Percentiles rank a stretch among this genome's conserved stretches.
These are phyloP conservation scores for Protostelium mycophagum DNA, from an alignment of 78 protist species.

Conservation along the genomic window DNA sequence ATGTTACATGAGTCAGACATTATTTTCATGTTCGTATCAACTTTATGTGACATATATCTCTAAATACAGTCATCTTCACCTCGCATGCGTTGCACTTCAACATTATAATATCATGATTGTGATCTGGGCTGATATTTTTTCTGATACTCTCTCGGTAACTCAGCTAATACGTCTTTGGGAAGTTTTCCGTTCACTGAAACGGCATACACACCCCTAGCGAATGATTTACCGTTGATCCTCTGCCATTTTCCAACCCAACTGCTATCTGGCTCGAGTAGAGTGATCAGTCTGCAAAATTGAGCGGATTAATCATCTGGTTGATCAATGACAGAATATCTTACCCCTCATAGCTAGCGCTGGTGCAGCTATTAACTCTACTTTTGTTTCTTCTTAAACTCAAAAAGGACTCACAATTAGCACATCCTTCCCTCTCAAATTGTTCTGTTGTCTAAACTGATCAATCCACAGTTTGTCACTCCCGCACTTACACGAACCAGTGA, in stretches of 20 bases:
- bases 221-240: background rate
- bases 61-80: no score
- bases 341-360: background rate
- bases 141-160: background rate
- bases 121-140: background rate
- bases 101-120: background rate
- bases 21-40: no score
- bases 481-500: background rate
- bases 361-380: background rate
- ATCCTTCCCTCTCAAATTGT: background rate
- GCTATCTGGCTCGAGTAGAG: background rate
- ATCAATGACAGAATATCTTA: background rate
- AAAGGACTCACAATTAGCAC: background rate
- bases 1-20: no score
- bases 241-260: background rate
- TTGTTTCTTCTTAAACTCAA: background rate
- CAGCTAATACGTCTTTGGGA: background rate
- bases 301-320: background rate
- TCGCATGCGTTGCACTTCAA: no score
- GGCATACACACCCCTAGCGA: background rate
- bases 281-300: background rate
- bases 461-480: background rate
- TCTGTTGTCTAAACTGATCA: background rate
- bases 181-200: background rate
- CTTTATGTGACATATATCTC: no score